Percentiles rank a stretch among this genome's conserved stretches.
Conservation (phyloP, 2,329 filamentous ascomycete species). For the Calonectria pseudoturangicola region DNA sequence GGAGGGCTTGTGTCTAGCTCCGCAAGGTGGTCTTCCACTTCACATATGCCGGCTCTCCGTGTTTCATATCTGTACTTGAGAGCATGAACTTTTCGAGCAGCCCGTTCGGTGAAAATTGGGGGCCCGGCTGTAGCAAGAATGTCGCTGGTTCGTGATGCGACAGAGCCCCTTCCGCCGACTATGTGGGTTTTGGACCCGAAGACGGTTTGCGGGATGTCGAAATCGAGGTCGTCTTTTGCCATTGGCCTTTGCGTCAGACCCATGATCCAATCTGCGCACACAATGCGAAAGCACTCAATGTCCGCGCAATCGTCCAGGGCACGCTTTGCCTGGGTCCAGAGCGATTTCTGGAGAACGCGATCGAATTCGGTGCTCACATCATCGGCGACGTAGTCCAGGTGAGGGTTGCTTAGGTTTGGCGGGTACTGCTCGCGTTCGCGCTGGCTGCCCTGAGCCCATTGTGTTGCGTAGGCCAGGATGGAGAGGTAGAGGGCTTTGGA, state of each 20-base stretch:
- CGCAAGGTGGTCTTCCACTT: conserved; percentile 3
- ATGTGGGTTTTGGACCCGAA: conserved; percentile 46
- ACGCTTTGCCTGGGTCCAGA: conserved; percentile 62
- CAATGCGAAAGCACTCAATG: conserved; percentile 62
- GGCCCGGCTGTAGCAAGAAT: conserved; percentile 54
- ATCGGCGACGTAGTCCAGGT: conserved; percentile 44
- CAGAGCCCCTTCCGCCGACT: conserved; percentile 44
- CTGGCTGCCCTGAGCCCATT: conserved; percentile 61
- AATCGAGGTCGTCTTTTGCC: conserved; percentile 48
- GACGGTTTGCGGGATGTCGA: conserved; percentile 37
- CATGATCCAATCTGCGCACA: conserved; percentile 63
- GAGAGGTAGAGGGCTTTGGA: conserved; percentile 67
- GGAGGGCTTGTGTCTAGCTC: conserved; percentile 9
- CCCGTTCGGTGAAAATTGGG: conserved; percentile 58
- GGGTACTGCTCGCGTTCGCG: conserved; percentile 51
- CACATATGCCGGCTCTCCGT: conserved; percentile 32
- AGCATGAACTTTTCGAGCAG: conserved; percentile 60
- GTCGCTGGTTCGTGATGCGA: conserved; percentile 56
- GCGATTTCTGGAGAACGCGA: conserved; percentile 58
- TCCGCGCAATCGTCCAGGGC: conserved; percentile 60
- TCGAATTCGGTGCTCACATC: conserved; percentile 60
- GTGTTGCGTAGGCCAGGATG: conserved; percentile 72
- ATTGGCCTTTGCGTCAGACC: conserved; percentile 61
- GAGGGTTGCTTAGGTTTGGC: conserved; percentile 44
- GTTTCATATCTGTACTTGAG: conserved; percentile 60